phyloP scores from a whole-genome alignment of 108 stramenopile genomes.

The Nannochloropsis oceanica region DNA sequence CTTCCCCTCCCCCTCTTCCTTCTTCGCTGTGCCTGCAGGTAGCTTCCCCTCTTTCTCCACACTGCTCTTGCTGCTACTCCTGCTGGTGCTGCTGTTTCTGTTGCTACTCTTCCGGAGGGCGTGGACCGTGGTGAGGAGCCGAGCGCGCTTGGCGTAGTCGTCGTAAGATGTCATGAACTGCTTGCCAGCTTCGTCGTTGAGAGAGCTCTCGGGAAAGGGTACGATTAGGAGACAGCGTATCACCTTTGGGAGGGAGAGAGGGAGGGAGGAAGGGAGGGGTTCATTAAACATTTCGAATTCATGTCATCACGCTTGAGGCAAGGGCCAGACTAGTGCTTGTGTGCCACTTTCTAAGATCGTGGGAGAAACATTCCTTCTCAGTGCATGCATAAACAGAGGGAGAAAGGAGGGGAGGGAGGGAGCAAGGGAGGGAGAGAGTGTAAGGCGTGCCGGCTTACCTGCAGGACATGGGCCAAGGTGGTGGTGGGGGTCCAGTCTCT shows the following conservation, averaged over 20 bases:
- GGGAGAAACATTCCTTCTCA: no score
- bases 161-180: conserved; percentile 97
- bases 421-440: no score
- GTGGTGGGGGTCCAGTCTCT: conserved; percentile 80
- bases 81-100: neutral
- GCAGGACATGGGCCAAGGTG: conserved; percentile 77
- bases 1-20: neutral
- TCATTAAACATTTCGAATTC: no score
- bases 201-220: conserved; percentile 90
- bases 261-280: no score
- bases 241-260: conserved; percentile 29
- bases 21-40: no score
- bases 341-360: no score
- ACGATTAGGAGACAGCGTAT: conserved; percentile 96
- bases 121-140: conserved; percentile 82
- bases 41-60: neutral
- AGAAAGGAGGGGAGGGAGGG: no score
- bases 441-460: conserved; percentile 13
- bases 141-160: conserved; percentile 80
- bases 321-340: no score
- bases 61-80: neutral
- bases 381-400: no score
- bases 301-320: no score
- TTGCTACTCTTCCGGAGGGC: conserved; percentile 35
- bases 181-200: conserved; percentile 98